Evolutionary conservation across 2,329 filamentous ascomycete species (phyloP).

Genomic region (Septoria linicola): DNA sequence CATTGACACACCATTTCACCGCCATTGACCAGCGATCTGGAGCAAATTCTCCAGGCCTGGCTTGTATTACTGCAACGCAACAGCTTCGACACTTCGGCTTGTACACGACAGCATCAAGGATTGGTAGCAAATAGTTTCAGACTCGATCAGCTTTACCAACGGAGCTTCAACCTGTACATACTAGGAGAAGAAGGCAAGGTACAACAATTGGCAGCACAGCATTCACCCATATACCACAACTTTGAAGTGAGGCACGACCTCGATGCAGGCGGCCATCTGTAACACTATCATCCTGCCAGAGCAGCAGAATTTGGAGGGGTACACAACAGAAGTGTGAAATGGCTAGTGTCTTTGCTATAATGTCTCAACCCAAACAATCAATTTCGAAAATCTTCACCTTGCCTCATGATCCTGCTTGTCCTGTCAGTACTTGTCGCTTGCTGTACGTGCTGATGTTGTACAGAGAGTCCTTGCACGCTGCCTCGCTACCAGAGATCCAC

Average conservation of each 20-base stretch:
- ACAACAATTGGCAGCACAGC: slow-evolving; percentile 7
- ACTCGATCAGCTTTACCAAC: slow-evolving; percentile 7
- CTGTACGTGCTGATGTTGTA: background rate
- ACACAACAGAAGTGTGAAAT: slow-evolving; percentile 8
- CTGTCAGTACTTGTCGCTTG: too few species aligned
- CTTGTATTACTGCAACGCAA: slow-evolving; percentile 16
- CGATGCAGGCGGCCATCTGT: slow-evolving; percentile 8
- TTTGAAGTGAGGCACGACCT: slow-evolving; percentile 6
- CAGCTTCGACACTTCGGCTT: slow-evolving; percentile 14
- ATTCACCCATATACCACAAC: slow-evolving; percentile 9
- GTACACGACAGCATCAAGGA: slow-evolving; percentile 13
- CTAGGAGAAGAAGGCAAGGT: slow-evolving; percentile 11
- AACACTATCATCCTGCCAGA: slow-evolving; percentile 10
- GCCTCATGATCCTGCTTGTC: background rate
- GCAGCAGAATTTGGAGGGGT: slow-evolving; percentile 7
- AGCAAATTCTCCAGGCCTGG: slow-evolving; percentile 9
- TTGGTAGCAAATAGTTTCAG: slow-evolving; percentile 10
- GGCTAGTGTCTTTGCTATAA: slow-evolving; percentile 13
- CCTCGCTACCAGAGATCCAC: too few species aligned
- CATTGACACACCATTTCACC: slow-evolving; percentile 27
- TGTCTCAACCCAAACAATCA: slow-evolving; percentile 14
- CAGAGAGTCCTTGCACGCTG: too few species aligned
- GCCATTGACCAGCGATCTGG: slow-evolving; percentile 21
- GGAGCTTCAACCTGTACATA: slow-evolving; percentile 17
- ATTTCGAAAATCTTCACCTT: background rate